These are phyloP conservation scores for Symbiodinium pilosum DNA, from an alignment of 73 alveolate genomes.

Conservation along the genomic window DNA sequence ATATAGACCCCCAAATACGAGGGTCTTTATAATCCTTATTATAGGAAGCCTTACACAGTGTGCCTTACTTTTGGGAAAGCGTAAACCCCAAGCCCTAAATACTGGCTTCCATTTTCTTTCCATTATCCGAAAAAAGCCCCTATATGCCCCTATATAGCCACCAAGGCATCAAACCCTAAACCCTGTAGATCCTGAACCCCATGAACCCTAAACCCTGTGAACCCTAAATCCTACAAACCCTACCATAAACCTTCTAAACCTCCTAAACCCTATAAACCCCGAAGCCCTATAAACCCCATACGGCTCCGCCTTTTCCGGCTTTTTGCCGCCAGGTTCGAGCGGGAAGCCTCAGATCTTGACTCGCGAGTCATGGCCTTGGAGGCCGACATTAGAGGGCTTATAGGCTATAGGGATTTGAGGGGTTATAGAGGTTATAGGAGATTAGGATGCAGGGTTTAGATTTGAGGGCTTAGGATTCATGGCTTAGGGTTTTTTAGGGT, in stretches of 20 bases:
- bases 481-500: too few species aligned
- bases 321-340: conserved; percentile 71
- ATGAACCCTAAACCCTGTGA: too few species aligned
- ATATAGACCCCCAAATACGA: too few species aligned
- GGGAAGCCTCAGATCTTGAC: conserved; percentile 33
- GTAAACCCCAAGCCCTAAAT: not conserved
- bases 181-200: not conserved
- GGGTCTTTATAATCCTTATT: too few species aligned
- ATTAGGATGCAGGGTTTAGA: not conserved
- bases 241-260: too few species aligned
- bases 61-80: too few species aligned
- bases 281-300: too few species aligned
- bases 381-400: not conserved
- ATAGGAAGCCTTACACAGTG: too few species aligned
- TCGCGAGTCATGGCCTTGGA: conserved; percentile 34
- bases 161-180: not conserved
- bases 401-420: not conserved
- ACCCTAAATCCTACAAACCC: too few species aligned
- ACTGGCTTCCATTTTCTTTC: too few species aligned
- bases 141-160: not conserved
- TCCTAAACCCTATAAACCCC: too few species aligned
- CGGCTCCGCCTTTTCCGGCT: too few species aligned
- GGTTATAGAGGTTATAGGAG: not conserved
- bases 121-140: not conserved
- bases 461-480: not conserved